These are phyloP conservation scores for Populus tomentosa DNA, from an alignment of 441 rosid genomes.

Conservation along the genomic window DNA sequence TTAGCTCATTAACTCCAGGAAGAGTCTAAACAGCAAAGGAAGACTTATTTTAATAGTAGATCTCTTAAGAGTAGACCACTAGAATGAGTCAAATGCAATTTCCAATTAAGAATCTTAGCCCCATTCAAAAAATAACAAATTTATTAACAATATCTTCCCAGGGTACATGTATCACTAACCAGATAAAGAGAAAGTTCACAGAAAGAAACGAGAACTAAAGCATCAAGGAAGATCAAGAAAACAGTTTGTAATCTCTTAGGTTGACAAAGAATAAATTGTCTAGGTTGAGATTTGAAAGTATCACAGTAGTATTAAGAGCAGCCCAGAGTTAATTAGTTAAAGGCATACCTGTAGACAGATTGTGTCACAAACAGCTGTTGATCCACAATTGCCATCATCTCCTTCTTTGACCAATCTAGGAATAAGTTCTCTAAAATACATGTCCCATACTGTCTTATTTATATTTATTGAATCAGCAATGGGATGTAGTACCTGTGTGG, in stretches of 20 bases:
- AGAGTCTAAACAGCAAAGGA: not conserved
- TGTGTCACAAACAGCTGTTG: constrained; percentile 89
- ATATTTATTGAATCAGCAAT: constrained; percentile 75
- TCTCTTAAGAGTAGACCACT: not conserved
- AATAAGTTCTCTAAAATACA: constrained; percentile 81
- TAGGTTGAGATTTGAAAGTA: not conserved
- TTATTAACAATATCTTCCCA: too few species aligned
- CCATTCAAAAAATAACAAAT: not conserved
- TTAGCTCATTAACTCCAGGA: not conserved
- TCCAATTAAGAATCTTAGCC: not conserved
- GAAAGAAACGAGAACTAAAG: not conserved
- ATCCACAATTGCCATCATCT: constrained; percentile 88
- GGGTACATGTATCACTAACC: not conserved
- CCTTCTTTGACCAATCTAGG: constrained; percentile 80
- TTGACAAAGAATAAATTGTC: not conserved
- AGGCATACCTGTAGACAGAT: constrained; percentile 71
- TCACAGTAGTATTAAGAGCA: not conserved
- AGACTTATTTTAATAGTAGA: not conserved
- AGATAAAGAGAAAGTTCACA: not conserved
- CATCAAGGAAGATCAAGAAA: not conserved
- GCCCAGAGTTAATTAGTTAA: not conserved
- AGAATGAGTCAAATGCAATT: not conserved
- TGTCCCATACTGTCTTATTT: constrained; percentile 69
- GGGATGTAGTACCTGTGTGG: constrained; percentile 64
- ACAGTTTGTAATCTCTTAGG: not conserved